Percentiles rank a stretch among this genome's conserved stretches.
These are phyloP conservation scores for Gyrodon lividus DNA, from an alignment of 768 basidiomycete genomes.

Conservation along the genomic window DNA sequence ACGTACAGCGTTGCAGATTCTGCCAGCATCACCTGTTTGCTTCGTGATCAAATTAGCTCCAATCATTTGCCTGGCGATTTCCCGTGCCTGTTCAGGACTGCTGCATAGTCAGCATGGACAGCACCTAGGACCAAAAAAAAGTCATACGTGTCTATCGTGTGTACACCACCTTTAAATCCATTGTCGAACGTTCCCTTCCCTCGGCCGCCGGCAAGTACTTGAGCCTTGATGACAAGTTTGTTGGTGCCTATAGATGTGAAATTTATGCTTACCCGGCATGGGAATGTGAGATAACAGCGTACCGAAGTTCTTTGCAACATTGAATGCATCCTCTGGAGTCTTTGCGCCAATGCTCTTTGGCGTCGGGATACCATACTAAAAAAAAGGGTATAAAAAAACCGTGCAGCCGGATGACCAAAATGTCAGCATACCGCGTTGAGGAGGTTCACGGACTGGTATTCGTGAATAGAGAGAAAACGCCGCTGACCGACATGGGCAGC, in stretches of 20 bases:
- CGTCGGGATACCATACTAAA: conserved; percentile 91
- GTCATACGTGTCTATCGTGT: conserved; percentile 80
- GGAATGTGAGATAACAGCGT: conserved; percentile 19
- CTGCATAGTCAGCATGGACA: conserved; percentile 6
- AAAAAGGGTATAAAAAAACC: conserved; percentile 1
- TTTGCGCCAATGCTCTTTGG: conserved; percentile 89
- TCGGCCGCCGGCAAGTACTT: conserved; percentile 97
- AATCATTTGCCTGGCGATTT: conserved; percentile 89
- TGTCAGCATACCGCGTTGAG: conserved; percentile 76
- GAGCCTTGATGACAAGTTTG: conserved; percentile 94
- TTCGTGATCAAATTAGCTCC: conserved; percentile 96
- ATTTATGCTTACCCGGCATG: background rate
- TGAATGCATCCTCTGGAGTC: conserved; percentile 83
- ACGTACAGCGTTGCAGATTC: conserved; percentile 91
- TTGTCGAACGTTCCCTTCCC: conserved; percentile 97
- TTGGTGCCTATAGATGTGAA: conserved; percentile 51
- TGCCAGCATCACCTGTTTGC: conserved; percentile 91
- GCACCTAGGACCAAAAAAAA: background rate
- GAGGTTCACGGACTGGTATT: conserved; percentile 94
- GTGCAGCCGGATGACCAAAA: background rate
- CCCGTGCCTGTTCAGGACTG: conserved; percentile 86
- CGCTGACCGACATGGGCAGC: conserved; percentile 76
- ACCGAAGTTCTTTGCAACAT: conserved; percentile 90
- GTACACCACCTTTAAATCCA: conserved; percentile 97
- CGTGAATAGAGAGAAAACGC: conserved; percentile 94